phyloP scores from a whole-genome alignment of 192 early-diverging fungal genomes.

The Coemansia asiatica region DNA sequence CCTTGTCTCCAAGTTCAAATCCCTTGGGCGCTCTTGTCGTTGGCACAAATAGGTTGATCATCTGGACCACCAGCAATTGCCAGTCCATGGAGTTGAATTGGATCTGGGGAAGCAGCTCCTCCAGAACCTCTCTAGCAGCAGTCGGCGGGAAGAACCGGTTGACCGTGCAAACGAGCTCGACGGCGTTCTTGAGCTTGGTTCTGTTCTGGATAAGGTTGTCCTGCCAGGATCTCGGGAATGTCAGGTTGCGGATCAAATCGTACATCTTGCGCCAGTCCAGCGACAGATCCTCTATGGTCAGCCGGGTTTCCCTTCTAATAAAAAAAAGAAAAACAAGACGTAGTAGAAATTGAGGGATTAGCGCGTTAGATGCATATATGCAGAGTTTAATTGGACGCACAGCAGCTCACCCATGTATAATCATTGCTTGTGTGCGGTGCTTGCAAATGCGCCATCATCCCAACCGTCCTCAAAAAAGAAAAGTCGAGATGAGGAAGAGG shows the following conservation, averaged over 20 bases:
- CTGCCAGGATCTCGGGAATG: constrained; percentile 70
- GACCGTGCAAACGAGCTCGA: constrained; percentile 26
- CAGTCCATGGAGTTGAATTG: constrained; percentile 69
- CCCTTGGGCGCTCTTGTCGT: constrained; percentile 21
- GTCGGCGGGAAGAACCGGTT: constrained; percentile 64
- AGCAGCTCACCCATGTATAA: neutral
- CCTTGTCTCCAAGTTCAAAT: constrained; percentile 8
- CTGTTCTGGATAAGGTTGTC: constrained; percentile 58
- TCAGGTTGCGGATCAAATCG: constrained; percentile 56
- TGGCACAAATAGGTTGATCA: constrained; percentile 72
- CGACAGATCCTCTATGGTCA: constrained; percentile 64
- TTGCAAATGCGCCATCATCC: neutral
- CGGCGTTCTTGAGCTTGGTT: constrained; percentile 30
- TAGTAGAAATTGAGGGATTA: neutral
- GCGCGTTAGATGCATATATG: neutral
- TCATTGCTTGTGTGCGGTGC: neutral
- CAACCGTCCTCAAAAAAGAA: neutral
- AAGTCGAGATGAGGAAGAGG: no score
- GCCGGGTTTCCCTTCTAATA: constrained; percentile 48
- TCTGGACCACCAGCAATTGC: constrained; percentile 58
- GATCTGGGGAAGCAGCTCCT: constrained; percentile 73
- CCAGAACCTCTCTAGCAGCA: constrained; percentile 71
- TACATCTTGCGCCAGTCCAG: constrained; percentile 78
- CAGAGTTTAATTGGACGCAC: neutral
- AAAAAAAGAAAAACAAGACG: neutral